Evolutionary conservation across 345 rosid species (phyloP).

Genomic region (Arabis hirsuta): DNA sequence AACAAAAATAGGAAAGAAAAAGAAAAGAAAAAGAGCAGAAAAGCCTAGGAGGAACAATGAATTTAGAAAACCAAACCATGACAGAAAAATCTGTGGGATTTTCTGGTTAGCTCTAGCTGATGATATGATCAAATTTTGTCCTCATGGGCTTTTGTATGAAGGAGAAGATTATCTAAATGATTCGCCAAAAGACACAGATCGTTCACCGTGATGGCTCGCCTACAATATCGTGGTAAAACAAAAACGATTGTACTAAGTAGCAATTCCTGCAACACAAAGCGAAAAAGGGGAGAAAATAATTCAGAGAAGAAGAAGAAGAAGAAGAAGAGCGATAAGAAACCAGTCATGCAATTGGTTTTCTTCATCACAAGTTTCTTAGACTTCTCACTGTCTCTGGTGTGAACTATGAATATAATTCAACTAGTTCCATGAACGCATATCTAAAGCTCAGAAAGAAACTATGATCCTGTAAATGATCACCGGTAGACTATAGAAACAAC

Average conservation of each 20-base stretch:
- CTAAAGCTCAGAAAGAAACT: constrained; percentile 9
- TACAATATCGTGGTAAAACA: constrained; percentile 51
- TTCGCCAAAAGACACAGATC: constrained; percentile 42
- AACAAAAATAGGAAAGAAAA: neutral
- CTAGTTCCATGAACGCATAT: constrained; percentile 1
- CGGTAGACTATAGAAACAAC: constrained; percentile 16
- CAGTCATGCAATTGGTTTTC: constrained; percentile 19
- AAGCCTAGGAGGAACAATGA: constrained; percentile 41
- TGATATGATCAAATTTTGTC: constrained; percentile 41
- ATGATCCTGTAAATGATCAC: neutral
- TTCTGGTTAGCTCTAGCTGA: constrained; percentile 46
- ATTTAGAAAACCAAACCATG: constrained; percentile 49
- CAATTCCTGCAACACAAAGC: constrained; percentile 47
- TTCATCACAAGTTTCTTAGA: constrained; percentile 29
- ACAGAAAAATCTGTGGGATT: constrained; percentile 41
- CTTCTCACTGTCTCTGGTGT: constrained; percentile 10
- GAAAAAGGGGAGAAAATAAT: constrained; percentile 20
- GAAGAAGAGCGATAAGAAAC: constrained; percentile 20
- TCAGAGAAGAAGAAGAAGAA: constrained; percentile 19
- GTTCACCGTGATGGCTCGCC: constrained; percentile 49
- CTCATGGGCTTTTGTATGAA: constrained; percentile 41
- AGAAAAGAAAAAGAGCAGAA: constrained; percentile 18
- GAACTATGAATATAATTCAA: neutral
- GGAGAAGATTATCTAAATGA: constrained; percentile 37
- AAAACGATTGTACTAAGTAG: constrained; percentile 47